Base-by-base conservation (phyloP, 108 stramenopile species). In the Skeletonema grethae region DNA sequence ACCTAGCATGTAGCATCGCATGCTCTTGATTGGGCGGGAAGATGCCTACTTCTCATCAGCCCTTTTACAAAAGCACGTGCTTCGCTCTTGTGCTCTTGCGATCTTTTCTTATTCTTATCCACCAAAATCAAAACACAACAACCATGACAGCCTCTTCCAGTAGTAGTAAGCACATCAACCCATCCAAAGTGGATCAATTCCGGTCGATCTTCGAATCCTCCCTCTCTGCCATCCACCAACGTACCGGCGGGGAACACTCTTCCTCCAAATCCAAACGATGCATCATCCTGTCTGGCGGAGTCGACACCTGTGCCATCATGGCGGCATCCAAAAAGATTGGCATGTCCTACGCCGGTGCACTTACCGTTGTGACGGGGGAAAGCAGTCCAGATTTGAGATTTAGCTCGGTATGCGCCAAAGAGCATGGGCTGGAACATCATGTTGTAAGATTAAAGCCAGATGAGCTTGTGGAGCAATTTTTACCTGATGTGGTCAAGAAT, bases 231-330 rank as follows among this genome's bases (percentile, higher is more conserved):
- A 76, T 76, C 16, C 65, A 65, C 48, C 35, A 35, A 3, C 77
- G 70, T 41, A 67, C 77, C 29, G 57, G 57, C 9, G 75, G 57
- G 0, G 18, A 35, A 18, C 0, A 46, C 3, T 10, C 57, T 32
- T 10, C 45, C 7, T 2, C 6, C 4, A 48, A 48, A 48, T 48
- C 69, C 69, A 29, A 73, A 56, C 72, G 77, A 68, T 79, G 72
- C 65, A 35, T 79, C 7, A 81, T 84, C 65, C 67, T 84, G 4
- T 73, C 70, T 0, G 86, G 86, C 8, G 83, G 86, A 2, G 86
- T 87, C n/a, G 86, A 87, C 68, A 87, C 84, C 41, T 79, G 77
- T 50, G 86, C 86, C 34, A 82, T 86, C 16, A 31, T 86, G 39
- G 70, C 76, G 8, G 85, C 85, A 4, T 59, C 82, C 18, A 41